Evolutionary conservation across 306 rosid species (phyloP), one percentile per base, ranked within the genome.

Genomic region (Casuarina glauca): DNA sequence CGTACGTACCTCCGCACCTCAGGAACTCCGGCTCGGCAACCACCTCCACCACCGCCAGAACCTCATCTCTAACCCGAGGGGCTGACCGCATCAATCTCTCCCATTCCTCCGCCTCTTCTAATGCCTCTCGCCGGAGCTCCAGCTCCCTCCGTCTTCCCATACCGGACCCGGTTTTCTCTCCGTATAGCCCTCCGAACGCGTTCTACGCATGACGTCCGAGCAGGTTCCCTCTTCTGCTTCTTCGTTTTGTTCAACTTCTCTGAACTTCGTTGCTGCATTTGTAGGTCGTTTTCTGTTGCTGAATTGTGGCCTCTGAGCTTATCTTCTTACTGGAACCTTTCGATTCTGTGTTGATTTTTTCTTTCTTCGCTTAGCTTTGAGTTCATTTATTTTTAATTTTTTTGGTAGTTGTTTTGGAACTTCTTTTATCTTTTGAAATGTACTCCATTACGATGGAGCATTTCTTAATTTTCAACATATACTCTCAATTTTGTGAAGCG

Each of bases 131-230:
- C 74, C 88, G 93, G 62, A 84, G 73, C 84, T 81, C 89, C 80
- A 87, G 69, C 71, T 76, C 69, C 51, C 86, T 0, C 48, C 80
- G 36, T 73, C 48, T 74, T 71, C 6, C 91, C 5, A 60, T 61
- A 20, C 90, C 92, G 0, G 93, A 82, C 4, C 12, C 91, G 3
- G 83, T 90, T 49, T 80, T 87, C 74, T 89, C 92, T 35, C 80
- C 77, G 3, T 93, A 96, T 96, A 89, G 83, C 97, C 97, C 11
- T 93, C 97, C 48, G 88, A 93, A 42, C 96, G 97, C 74, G 97
- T 85, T 84, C 91, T 91, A 11, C 87, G 93, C 54, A 87, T 93
- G 93, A 87, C 67, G 70, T 88, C 91, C 4, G 83, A 87, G 36
- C 92, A 86, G 97, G 97, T 93, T 52, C 74, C 74, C 17, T 10